Evolutionary conservation across 768 basidiomycete species (phyloP).

Genomic region (Lactarius hatsudake): DNA sequence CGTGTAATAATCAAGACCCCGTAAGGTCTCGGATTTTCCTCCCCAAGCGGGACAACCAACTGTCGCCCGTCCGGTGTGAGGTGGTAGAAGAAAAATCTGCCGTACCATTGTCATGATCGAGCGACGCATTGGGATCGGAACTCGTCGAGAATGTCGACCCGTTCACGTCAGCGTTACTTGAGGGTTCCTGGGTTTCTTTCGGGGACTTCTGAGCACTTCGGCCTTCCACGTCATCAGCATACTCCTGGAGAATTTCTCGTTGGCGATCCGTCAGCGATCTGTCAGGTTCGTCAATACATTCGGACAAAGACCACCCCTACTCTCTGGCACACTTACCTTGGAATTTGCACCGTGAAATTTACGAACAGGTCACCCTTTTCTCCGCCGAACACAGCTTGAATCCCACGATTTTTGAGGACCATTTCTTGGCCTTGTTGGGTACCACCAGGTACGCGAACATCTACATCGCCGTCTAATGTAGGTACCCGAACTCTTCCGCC

Average conservation of each 20-base stretch:
- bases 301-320: conserved; percentile 8
- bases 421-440: conserved; percentile 98
- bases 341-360: conserved; percentile 81
- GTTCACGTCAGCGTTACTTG: conserved; percentile 28
- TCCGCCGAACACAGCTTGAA: conserved; percentile 56
- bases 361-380: conserved; percentile 86
- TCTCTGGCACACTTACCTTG: conserved; percentile 59
- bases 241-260: conserved; percentile 82
- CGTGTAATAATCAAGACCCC: conserved; percentile 60
- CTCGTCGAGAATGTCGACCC: conserved; percentile 24
- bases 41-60: conserved; percentile 71
- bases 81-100: conserved; percentile 57
- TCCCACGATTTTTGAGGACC: conserved; percentile 86
- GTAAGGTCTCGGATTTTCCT: conserved; percentile 65
- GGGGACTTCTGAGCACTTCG: conserved; percentile 34
- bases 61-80: conserved; percentile 48
- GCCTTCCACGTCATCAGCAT: conserved; percentile 92
- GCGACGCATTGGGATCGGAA: conserved; percentile 21
- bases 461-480: conserved; percentile 93
- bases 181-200: conserved; percentile 28
- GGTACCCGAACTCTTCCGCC: conserved; percentile 91
- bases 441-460: conserved; percentile 86
- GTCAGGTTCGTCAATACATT: conserved; percentile 22
- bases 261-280: conserved; percentile 84
- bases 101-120: conserved; percentile 67